A percentile compares a stretch with the other conserved stretches of the same genome.
Conservation (phyloP, 179 eudicot species). For the Beta macrorhiza region DNA sequence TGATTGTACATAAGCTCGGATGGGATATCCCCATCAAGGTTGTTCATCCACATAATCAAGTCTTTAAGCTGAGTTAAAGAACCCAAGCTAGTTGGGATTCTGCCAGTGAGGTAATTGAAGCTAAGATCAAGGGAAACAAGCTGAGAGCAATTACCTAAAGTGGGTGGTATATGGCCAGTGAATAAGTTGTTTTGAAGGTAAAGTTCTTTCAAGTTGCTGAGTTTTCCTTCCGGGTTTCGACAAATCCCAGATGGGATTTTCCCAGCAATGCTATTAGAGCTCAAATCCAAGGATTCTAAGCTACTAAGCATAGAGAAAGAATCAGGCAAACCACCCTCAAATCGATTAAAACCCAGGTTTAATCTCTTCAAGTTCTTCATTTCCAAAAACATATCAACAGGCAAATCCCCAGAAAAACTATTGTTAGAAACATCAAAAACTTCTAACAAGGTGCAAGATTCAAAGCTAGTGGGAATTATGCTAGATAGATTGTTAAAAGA, state of each 20-base stretch:
- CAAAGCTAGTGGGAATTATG: slow-evolving; percentile 53
- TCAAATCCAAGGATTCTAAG: slow-evolving; percentile 65
- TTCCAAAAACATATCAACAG: slow-evolving; percentile 46
- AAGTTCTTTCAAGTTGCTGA: slow-evolving; percentile 41
- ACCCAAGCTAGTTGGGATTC: slow-evolving; percentile 66
- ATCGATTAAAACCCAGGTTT: slow-evolving; percentile 49
- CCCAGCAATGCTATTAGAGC: slow-evolving; percentile 64
- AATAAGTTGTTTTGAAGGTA: slow-evolving; percentile 66
- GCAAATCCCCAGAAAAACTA: slow-evolving; percentile 73
- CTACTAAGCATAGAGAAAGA: slow-evolving; percentile 36
- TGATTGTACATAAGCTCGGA: slow-evolving; percentile 51
- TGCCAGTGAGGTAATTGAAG: slow-evolving; percentile 65
- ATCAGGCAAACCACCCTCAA: slow-evolving; percentile 57
- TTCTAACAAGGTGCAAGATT: slow-evolving; percentile 48
- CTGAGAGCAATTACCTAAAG: slow-evolving; percentile 59
- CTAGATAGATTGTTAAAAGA: slow-evolving; percentile 66
- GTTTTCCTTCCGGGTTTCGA: slow-evolving; percentile 25
- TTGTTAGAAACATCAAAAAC: slow-evolving; percentile 59
- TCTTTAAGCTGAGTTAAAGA: slow-evolving; percentile 59
- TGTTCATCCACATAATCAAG: slow-evolving; percentile 77
- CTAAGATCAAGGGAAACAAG: slow-evolving; percentile 86
- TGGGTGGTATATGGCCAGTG: slow-evolving; percentile 53
- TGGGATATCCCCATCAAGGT: slow-evolving; percentile 76
- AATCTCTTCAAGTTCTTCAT: slow-evolving; percentile 51
- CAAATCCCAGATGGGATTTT: slow-evolving; percentile 61